Evolutionary conservation across 371 early-diverging fungal species (phyloP), one percentile per base, ranked within the genome.

Genomic region (Syncephalastrum racemosum): DNA sequence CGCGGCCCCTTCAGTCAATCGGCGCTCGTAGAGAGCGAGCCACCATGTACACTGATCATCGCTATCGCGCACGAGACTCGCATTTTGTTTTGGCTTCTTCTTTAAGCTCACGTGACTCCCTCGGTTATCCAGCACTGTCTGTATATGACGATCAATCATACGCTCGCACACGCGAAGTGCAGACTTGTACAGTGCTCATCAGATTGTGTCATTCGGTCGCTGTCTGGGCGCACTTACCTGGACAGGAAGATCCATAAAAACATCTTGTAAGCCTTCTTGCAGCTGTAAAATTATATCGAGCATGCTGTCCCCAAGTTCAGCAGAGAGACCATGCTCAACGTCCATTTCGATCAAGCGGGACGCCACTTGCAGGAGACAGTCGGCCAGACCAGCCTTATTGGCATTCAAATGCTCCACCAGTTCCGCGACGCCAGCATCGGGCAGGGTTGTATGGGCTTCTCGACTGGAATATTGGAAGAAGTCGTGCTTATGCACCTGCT

Each of bases 351-450:
- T 40, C 45, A 67, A 61, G 7, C 36, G 27, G 2, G 46, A 27
- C 2, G 59, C 44, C 13, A 58, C 6, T 46, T 66, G 67, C 46
- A 73, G 73, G 19, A 82, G 59, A 31, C 67, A 64, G 39, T 73
- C 75, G 5, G 60, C 31, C 7, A 71, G 59, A 8, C 82, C 82
- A 22, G 79, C 76, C 46, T 82, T 80, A 13, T 52, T 53, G n/a
- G 49, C 54, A 31, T 82, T 82, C 1, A 69, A 44, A 0, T 54
- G 41, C n/a, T 50, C 27, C 24, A 81, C 61, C 49, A 72, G 71
- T 4, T 60, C 59, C 4, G 54, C 39, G 7, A 75, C 55, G 12
- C 39, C 19, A 10, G 45, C 46, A 24, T 58, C 31, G 14, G 27
- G 12, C 10, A 31, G 36, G 12, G 36, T 31, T 31, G 6, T 12